Evolutionary conservation across 2,329 filamentous ascomycete genomes (phyloP).

Genomic region (Orbilia blumenaviensis): DNA sequence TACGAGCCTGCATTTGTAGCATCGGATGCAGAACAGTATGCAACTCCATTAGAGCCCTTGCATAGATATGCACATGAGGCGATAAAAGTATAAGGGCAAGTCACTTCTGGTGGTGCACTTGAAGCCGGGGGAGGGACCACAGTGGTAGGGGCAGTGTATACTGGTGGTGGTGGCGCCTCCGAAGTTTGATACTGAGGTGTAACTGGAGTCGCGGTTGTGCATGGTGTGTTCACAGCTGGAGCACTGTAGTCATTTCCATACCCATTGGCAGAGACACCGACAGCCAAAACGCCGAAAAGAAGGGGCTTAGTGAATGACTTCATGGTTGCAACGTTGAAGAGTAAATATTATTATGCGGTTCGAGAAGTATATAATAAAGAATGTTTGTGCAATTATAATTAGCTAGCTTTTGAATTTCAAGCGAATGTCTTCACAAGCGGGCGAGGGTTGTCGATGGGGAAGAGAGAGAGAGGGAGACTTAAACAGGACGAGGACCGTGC

Average conservation of each 20-base stretch:
- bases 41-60: not conserved
- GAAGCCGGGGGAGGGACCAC: not conserved
- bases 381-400: not conserved
- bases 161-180: not conserved
- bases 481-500: not conserved
- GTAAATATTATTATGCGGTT: not conserved
- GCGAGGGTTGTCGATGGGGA: slow-evolving; percentile 6
- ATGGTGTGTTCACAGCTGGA: not conserved
- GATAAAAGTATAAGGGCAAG: not conserved
- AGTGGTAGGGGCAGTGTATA: not conserved
- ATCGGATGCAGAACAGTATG: not conserved
- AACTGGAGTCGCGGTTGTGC: slow-evolving; percentile 5
- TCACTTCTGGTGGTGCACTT: not conserved
- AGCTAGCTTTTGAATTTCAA: no score
- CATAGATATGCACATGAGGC: not conserved
- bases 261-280: not conserved
- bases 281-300: slow-evolving; percentile 1
- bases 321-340: slow-evolving; percentile 7
- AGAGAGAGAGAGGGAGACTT: not conserved
- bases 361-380: not conserved
- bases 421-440: slow-evolving; percentile 12
- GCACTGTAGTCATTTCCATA: slow-evolving; percentile 2
- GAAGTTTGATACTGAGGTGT: slow-evolving; percentile 12
- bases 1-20: not conserved
- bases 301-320: slow-evolving; percentile 21